Evolutionary conservation across 805 yeast species (phyloP), one percentile per base, ranked within the genome.

Genomic region (Kazachstania viticola): DNA sequence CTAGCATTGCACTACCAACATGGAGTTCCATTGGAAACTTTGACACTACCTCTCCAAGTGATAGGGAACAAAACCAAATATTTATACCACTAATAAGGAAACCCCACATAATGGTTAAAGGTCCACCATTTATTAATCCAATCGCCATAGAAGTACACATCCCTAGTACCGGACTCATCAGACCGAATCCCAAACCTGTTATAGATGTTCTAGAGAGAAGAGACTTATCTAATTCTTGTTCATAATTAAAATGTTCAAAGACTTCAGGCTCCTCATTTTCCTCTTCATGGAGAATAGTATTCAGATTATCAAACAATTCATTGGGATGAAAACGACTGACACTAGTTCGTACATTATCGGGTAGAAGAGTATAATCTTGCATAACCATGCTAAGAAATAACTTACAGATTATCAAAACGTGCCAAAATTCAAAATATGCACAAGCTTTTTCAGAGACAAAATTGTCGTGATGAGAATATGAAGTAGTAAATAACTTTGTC

Each of bases 111-210:
- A 81, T 75, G 0, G 91, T 78, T 11, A 74, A 73, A 32, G 79
- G 77, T 1, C 85, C 84, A 7, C 93, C 94, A 54, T 79, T 81
- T 8, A 74, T 65, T 32, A 81, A 57, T 3, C 82, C 79, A 19
- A 77, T 75, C 46, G 77, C 73, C 50, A 81, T 62, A 1, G 85
- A 79, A 3, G 83, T 73, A 8, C 84, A 73, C 44, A 81, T 66
- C 1, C 88, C 85, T 44, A 79, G 67, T 0, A 87, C 88, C 0
- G 83, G 87, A 26, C 83, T 81, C 87, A 81, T 79, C 21, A 81
- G 57, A 1, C 85, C 74, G 49, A 81, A 79, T 0, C 91, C 88
- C 16, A 81, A 58, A 4, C 91, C 94, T 15, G 81, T 70, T 28
- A 81, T 72, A 0, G 87, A 76, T 1, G 73, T 61, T 9, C 78